Evolutionary conservation across 352 stramenopile genomes (phyloP), one percentile per base, ranked within the genome.

Genomic region (Albugo laibachii): DNA sequence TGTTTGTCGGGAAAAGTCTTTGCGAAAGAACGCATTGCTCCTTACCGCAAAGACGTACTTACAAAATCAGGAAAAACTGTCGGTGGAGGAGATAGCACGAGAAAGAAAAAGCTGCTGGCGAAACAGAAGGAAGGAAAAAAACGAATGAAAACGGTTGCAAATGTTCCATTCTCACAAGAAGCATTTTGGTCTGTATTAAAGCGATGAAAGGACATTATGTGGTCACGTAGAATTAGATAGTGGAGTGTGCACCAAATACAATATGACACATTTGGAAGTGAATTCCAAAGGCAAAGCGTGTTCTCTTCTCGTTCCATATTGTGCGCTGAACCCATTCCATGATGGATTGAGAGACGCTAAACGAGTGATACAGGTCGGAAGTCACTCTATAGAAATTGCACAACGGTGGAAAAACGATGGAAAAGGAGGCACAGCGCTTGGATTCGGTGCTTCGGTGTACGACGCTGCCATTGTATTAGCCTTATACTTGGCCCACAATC

Each of bases 111-210:
- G 57, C 71, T 99, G 24, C 61, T 99, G 12, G 94, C 98, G 54
- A 98, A 98, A 67, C 96, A 99, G 63, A 99, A 99, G 61, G 69
- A 94, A 49, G 96, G 96, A 52, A 99, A 99, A 72, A 95, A 95
- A 51, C 85, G 87, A 49, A 92, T 96, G 66, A 96, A 97, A 66
- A 93, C 86, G 13, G 79, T 97, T 41, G 88, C 93, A 8, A 97
- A 96, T 52, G 94, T 99, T 3, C 71, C 92, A 54, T 71, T 99
- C 36, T 95, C 81, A 44, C 95, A 99, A 63, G 93, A 95, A 48
- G 94, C 94, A 14, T 98, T 99, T 62, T 97, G 97, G 83, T 95
- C 94, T 19, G 94, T 99, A 45, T 58, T 99, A 31, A 31, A 31
- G 24, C 24, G 24, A 31, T 31, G 24, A 31, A 31, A 3, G 24